A percentile compares a stretch with the other conserved stretches of the same genome.
These are phyloP conservation scores for Aspergillus coremiiformis DNA, from an alignment of 495 filamentous ascomycete genomes.

Conservation along the genomic window DNA sequence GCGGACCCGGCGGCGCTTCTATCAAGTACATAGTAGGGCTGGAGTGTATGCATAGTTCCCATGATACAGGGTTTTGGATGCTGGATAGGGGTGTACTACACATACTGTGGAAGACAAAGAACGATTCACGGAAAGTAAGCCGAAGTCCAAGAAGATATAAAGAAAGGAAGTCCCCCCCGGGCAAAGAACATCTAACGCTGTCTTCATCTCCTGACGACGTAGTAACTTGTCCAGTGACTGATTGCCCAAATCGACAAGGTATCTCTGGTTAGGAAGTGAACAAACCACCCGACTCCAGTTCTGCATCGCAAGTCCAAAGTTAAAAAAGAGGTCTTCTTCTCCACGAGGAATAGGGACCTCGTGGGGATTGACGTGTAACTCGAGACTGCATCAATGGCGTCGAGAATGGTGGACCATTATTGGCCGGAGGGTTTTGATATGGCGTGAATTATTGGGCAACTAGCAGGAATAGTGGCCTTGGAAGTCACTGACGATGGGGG, in stretches of 20 bases:
- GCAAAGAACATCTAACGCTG: no score
- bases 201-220: no score
- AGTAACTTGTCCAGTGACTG: background rate
- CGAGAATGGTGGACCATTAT: conserved; percentile 1
- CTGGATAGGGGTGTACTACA: no score
- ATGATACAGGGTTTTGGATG: no score
- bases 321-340: background rate
- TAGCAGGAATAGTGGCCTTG: conserved; percentile 2
- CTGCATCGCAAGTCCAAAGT: background rate
- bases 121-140: no score
- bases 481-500: background rate
- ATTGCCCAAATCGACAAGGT: background rate
- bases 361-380: conserved; percentile 1
- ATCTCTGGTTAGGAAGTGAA: background rate
- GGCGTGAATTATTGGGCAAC: conserved; percentile 15
- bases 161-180: no score
- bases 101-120: no score
- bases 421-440: conserved; percentile 9
- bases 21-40: no score
- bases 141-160: no score
- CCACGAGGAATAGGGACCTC: background rate
- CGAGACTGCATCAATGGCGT: background rate
- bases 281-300: no score
- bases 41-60: no score
- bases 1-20: no score